These are phyloP conservation scores for Craterostigma plantagineum DNA, from an alignment of 257 asterid genomes.

Conservation along the genomic window DNA sequence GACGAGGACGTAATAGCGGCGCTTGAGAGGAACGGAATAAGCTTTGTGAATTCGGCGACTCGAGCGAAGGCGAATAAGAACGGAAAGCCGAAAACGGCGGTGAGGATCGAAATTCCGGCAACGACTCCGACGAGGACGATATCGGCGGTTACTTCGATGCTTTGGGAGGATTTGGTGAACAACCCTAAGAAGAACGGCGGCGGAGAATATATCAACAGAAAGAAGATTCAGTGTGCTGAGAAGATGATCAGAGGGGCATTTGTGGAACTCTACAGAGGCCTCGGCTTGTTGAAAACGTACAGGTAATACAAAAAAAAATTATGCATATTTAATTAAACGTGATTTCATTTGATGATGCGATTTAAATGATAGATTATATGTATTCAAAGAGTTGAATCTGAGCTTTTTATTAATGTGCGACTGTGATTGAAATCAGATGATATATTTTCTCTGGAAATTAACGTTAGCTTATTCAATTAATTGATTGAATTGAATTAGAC, in stretches of 20 bases:
- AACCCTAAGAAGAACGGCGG: conserved; percentile 52
- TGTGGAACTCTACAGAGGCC: conserved; percentile 86
- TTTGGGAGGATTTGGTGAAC: conserved; percentile 68
- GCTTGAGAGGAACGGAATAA: conserved; percentile 49
- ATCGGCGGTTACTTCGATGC: conserved; percentile 59
- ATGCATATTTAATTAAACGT: too few species aligned
- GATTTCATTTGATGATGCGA: too few species aligned
- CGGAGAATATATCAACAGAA: conserved; percentile 35
- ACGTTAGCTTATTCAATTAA: too few species aligned
- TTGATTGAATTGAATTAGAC: too few species aligned
- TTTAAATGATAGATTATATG: too few species aligned
- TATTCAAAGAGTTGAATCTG: too few species aligned
- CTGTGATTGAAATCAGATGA: too few species aligned
- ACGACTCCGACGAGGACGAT: conserved; percentile 70
- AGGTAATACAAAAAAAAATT: conserved; percentile 23
- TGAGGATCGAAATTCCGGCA: conserved; percentile 73
- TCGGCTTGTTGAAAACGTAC: conserved; percentile 65
- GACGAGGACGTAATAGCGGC: conserved; percentile 51
- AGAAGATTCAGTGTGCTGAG: conserved; percentile 73
- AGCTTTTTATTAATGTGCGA: too few species aligned
- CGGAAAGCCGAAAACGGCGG: conserved; percentile 42
- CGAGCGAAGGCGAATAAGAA: conserved; percentile 27
- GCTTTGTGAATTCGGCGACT: conserved; percentile 34
- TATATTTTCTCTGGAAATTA: too few species aligned
- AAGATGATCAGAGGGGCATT: conserved; percentile 89